A percentile compares a stretch with the other conserved stretches of the same genome.
Conservation (phyloP, 768 basidiomycete genomes). For the Hygrophoropsis aurantiaca region DNA sequence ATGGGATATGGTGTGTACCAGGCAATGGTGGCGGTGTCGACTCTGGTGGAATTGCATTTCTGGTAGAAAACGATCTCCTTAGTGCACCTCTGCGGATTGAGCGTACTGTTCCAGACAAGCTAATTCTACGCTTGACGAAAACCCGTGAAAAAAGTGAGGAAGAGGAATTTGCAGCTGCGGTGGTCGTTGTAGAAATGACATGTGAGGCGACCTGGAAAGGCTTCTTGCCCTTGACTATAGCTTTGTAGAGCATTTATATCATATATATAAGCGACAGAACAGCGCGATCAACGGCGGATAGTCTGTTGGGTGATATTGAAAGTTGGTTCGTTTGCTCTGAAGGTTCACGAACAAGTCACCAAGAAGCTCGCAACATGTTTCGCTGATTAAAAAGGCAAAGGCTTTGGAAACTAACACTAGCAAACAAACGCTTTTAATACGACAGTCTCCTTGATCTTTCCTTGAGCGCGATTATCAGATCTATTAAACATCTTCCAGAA, state of each 20-base stretch:
- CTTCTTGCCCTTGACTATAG: slow-evolving; percentile 43
- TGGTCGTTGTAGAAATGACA: slow-evolving; percentile 27
- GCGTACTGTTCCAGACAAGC: slow-evolving; percentile 29
- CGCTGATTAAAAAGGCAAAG: slow-evolving; percentile 10
- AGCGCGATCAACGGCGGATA: slow-evolving; percentile 6
- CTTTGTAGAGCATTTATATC: slow-evolving; percentile 29
- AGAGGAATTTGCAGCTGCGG: slow-evolving; percentile 29
- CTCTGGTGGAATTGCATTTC: slow-evolving; percentile 31
- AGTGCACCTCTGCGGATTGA: slow-evolving; percentile 24
- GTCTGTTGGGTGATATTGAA: slow-evolving; percentile 3
- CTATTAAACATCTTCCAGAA: too few relatives aligned
- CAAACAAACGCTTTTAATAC: slow-evolving; percentile 17
- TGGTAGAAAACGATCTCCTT: slow-evolving; percentile 23
- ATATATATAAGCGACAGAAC: slow-evolving; percentile 15
- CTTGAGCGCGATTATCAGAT: too few relatives aligned
- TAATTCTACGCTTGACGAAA: slow-evolving; percentile 31
- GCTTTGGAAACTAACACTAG: slow-evolving; percentile 22
- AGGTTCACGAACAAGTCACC: not conserved
- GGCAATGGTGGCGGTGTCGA: slow-evolving; percentile 50
- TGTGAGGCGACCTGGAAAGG: slow-evolving; percentile 57
- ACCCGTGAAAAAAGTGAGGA: slow-evolving; percentile 30
- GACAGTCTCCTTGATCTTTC: too few relatives aligned
- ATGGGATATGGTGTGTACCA: slow-evolving; percentile 37
- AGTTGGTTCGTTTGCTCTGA: slow-evolving; percentile 5
- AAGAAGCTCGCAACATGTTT: not conserved